Evolutionary conservation across 176 grass and related monocot genomes (phyloP).

Genomic region (Rhynchospora breviuscula): DNA sequence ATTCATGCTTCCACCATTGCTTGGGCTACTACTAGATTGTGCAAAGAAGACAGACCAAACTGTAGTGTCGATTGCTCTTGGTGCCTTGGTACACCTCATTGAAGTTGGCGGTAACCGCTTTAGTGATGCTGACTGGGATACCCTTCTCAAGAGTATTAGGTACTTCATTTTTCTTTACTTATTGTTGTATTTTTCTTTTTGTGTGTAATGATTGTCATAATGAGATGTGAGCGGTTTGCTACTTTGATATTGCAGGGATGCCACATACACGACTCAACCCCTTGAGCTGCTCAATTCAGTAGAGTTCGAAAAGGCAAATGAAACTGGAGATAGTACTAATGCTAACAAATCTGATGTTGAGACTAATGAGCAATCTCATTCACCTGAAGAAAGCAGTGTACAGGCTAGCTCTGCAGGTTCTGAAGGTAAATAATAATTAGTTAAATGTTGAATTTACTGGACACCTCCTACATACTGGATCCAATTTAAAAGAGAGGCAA

Average conservation of each 20-base stretch:
- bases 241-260: slow-evolving; percentile 66
- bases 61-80: slow-evolving; percentile 91
- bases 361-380: background rate
- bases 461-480: background rate
- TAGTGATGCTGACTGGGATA: slow-evolving; percentile 89
- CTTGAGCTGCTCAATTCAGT: slow-evolving; percentile 95
- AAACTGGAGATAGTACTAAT: background rate
- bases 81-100: slow-evolving; percentile 93
- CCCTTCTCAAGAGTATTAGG: slow-evolving; percentile 97
- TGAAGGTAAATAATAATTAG: slow-evolving; percentile 47
- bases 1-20: slow-evolving; percentile 97
- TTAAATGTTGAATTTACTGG: background rate
- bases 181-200: slow-evolving; percentile 4
- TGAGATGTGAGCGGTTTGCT: slow-evolving; percentile 21
- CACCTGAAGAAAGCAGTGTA: slow-evolving; percentile 40
- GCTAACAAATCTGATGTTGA: slow-evolving; percentile 35
- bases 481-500: background rate
- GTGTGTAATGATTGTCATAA: slow-evolving; percentile 12
- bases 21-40: slow-evolving; percentile 94
- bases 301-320: slow-evolving; percentile 70
- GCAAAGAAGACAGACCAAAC: slow-evolving; percentile 99
- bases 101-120: slow-evolving; percentile 97
- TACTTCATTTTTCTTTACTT: slow-evolving; percentile 33
- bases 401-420: slow-evolving; percentile 55
- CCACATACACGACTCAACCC: slow-evolving; percentile 92